Percentiles rank a stretch among this genome's conserved stretches.
These are phyloP conservation scores for Termitomyces eurrhizus DNA, from an alignment of 768 basidiomycete genomes.

Conservation along the genomic window DNA sequence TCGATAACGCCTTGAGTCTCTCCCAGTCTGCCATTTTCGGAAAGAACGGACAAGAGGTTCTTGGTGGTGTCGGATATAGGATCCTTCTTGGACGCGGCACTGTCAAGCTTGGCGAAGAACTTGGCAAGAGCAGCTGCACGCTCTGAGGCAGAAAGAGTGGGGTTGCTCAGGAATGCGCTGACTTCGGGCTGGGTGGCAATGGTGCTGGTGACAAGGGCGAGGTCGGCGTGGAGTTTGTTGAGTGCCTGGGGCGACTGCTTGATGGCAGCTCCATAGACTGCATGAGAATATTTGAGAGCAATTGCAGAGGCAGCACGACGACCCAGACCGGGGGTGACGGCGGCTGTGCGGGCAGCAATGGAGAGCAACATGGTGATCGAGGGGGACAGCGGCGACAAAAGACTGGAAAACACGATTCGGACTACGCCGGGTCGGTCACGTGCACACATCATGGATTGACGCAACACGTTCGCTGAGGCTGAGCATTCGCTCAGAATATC, in stretches of 20 bases:
- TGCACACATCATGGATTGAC: conserved; percentile 6
- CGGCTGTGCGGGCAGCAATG: conserved; percentile 48
- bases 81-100: conserved; percentile 61
- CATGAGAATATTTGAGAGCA: conserved; percentile 81
- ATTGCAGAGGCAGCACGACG: conserved; percentile 75
- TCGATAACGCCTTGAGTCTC: conserved; percentile 85
- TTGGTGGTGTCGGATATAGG: conserved; percentile 82
- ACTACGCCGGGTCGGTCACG: conserved; percentile 16
- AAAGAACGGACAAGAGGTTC: conserved; percentile 86
- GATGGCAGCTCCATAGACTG: conserved; percentile 77
- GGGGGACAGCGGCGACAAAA: conserved; percentile 21
- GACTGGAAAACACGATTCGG: conserved; percentile 16
- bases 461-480: neutral
- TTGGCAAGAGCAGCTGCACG: conserved; percentile 62
- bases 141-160: conserved; percentile 82
- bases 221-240: conserved; percentile 82
- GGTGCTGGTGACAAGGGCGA: conserved; percentile 63
- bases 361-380: conserved; percentile 48
- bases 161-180: conserved; percentile 77
- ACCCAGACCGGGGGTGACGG: conserved; percentile 46
- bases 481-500: neutral
- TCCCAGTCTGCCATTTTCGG: conserved; percentile 87
- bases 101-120: conserved; percentile 67
- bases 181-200: conserved; percentile 66
- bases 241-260: conserved; percentile 80